Evolutionary conservation across 169 alveolate species (phyloP), one percentile per base, ranked within the genome.

Genomic region (Eimeria tenella): DNA sequence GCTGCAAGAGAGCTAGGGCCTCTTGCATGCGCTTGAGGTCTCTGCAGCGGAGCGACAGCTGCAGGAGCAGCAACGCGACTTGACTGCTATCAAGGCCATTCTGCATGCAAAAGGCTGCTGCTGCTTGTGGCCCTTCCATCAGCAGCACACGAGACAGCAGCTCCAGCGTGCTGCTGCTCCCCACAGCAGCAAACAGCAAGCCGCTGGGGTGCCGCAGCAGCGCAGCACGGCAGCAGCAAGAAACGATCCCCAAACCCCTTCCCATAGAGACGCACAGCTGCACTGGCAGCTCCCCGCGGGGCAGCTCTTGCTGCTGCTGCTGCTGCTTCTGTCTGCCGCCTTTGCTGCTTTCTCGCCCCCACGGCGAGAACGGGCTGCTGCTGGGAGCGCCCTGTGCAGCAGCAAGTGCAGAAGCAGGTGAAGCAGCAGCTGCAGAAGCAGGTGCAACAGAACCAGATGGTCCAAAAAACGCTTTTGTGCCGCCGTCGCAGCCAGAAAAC

Each of bases 51-150:
- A 90, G 94, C 71, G 90, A 79, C 81, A 77, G 63, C 60, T 74
- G 83, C 79, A 90, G 90, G 55, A 75, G 81, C 94, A 90, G 63
- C 90, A 75, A 42, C 21, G 56, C 82, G 56, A 90, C 90, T 23
- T 52, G 52, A 71, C 89, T 81, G 89, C 89, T 81, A 71, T 81
- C 89, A 0, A 81, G 73, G 42, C 90, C 94, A 42, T 90, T 90
- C 23, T n/a, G 75, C 58, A 58, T 83, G 83, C 90, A 74, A 90
- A 75, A 90, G 19, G 94, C 88, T 3, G 83, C 94, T 17, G 94
- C 94, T 1, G 94, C 82, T 7, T 71, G 50, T 9, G 75, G 68
- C 42, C 94, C 94, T 21, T 90, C 83, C 58, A 90, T 74, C 82
- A 90, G 82, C 65, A 56, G 86, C 31, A 90, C 55, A 52, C 86